Base-by-base conservation (phyloP, 2,329 filamentous ascomycete species). In the Juglanconis juglandina region DNA sequence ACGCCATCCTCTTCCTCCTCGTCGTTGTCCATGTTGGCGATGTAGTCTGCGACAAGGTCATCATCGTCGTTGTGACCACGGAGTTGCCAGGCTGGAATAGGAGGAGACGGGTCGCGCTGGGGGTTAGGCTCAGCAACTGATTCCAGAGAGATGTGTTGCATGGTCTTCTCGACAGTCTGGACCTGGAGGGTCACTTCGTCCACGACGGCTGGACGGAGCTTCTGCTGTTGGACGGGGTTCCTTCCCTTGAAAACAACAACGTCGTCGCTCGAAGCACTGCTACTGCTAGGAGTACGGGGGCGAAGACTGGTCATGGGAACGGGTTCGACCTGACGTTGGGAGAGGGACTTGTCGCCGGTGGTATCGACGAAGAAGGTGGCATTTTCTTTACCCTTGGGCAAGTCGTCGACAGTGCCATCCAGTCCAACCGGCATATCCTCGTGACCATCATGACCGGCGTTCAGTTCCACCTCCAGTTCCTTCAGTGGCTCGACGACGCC, bases 241-340 rank as follows among this genome's bases (percentile, higher is more conserved):
- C 67, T 65, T 59, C 68, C 70, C 69, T 78, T 81, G 69, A 90
- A 91, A 0, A 91, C 68, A 51, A 92, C 86, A 5, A 91, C 77
- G 65, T 96, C 91, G 52, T 90, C 89, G 39, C 87, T 89, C 0
- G 88, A 90, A 64, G 85, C 80, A 17, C 66, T 69, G 5, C 63
- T 66, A 4, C 64, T 62, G 39, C 66, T 65, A 6, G 71, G 66
- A 2, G 66, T 61, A 11, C 58, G 64, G 37, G 51, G 64, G 46
- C 55, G 58, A 14, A 65, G 63, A 52, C 58, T 58, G 14, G 64
- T 62, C 8, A 69, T 63, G 65, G 57, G 1, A 58, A 64, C 13
- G 58, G 52, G 10, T 53, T 50, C 37, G 44, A 9, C 17, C 47
- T 49, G 7, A 60, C 56, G 34, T 17, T 48, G 58, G 2, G 56